Conservation (phyloP, 2,329 filamentous ascomycete species). For the Beauveria sp. region DNA sequence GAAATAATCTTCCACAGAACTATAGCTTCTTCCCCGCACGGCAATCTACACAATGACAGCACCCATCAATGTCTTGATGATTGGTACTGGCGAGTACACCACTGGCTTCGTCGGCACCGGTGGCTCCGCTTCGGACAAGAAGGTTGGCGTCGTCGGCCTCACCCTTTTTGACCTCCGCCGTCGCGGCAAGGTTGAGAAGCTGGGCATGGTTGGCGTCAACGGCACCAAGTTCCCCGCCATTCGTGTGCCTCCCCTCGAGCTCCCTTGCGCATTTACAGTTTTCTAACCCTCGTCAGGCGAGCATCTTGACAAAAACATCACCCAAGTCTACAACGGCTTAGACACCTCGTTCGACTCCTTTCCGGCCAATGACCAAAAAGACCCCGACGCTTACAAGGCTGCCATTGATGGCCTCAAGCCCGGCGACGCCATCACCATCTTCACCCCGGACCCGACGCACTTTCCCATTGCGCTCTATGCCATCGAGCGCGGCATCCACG, state of each 20-base stretch:
- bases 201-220: slow-evolving; percentile 85
- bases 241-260: slow-evolving; percentile 43
- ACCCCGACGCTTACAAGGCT: slow-evolving; percentile 77
- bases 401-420: slow-evolving; percentile 77
- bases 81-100: slow-evolving; percentile 94
- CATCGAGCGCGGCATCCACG: slow-evolving; percentile 79
- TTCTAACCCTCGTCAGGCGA: slow-evolving; percentile 45
- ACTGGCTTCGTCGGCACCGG: slow-evolving; percentile 85
- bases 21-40: not conserved
- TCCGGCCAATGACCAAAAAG: slow-evolving; percentile 63
- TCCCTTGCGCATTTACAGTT: too few relatives aligned
- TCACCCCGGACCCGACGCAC: slow-evolving; percentile 90
- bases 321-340: slow-evolving; percentile 76
- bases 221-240: slow-evolving; percentile 89
- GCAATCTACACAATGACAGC: not conserved
- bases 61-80: slow-evolving; percentile 20
- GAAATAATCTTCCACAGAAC: not conserved
- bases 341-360: slow-evolving; percentile 82
- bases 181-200: slow-evolving; percentile 76
- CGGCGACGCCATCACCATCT: slow-evolving; percentile 89
- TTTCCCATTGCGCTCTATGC: slow-evolving; percentile 89
- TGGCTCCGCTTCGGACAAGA: slow-evolving; percentile 85
- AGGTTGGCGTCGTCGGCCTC: slow-evolving; percentile 86
- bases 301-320: slow-evolving; percentile 83
- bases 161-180: slow-evolving; percentile 83